Percentiles rank a stretch among this genome's conserved stretches.
Conservation (phyloP, 345 rosid species). For the Reutealis trisperma region DNA sequence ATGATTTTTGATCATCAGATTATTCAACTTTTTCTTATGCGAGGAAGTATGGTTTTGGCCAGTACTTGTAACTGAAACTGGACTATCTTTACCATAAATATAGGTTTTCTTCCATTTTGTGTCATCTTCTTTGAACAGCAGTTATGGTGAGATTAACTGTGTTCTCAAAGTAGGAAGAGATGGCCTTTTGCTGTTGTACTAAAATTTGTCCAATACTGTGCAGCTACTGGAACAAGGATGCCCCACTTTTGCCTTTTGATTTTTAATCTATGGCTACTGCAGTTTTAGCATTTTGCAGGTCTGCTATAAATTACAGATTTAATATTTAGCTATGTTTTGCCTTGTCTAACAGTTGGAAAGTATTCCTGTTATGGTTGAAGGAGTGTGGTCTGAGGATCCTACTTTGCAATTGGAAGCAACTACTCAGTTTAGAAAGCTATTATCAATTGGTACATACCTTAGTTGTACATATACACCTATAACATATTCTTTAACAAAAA, state of each 20-base stretch:
- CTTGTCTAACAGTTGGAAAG: slow-evolving; percentile 25
- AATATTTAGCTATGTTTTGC: background rate
- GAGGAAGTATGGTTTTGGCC: background rate
- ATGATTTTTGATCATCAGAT: background rate
- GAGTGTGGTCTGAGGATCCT: slow-evolving; percentile 33
- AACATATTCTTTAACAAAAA: background rate
- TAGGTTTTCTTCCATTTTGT: background rate
- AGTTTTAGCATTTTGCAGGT: background rate
- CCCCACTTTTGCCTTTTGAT: background rate
- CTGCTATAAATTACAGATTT: background rate
- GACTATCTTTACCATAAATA: background rate
- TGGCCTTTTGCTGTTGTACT: background rate
- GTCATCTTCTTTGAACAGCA: background rate
- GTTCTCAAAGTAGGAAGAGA: background rate
- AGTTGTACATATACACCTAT: background rate
- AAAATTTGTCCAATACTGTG: background rate
- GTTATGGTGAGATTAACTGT: background rate
- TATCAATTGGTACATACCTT: slow-evolving; percentile 25
- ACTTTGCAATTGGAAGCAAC: slow-evolving; percentile 27
- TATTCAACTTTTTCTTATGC: background rate
- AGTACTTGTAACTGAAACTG: background rate
- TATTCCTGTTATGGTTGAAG: slow-evolving; percentile 31
- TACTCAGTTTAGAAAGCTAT: slow-evolving; percentile 33
- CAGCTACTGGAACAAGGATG: background rate
- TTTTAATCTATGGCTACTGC: background rate